Percentiles rank a stretch among this genome's conserved stretches.
Conservation (phyloP, 257 asterid species). For the Schizonepeta tenuifolia region DNA sequence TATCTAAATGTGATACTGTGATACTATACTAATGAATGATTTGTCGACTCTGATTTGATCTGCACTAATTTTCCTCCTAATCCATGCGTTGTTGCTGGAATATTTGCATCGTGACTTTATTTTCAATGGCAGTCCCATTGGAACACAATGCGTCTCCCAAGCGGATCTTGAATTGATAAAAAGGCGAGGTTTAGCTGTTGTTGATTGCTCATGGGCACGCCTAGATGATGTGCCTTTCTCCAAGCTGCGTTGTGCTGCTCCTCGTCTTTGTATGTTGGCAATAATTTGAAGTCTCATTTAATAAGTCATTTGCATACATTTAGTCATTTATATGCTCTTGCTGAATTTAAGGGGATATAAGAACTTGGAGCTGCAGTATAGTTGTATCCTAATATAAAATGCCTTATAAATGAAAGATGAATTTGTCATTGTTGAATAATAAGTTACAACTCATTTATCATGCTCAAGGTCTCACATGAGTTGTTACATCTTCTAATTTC, state of each 20-base stretch:
- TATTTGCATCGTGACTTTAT: slow-evolving; percentile 6
- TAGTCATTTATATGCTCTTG: background rate
- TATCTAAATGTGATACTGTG: background rate
- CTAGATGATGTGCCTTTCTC: slow-evolving; percentile 93
- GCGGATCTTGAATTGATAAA: slow-evolving; percentile 78
- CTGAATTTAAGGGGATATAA: slow-evolving; percentile 4
- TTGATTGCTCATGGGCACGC: slow-evolving; percentile 99
- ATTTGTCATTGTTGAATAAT: background rate
- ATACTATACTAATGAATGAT: background rate
- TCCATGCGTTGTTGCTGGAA: background rate
- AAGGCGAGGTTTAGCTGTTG: slow-evolving; percentile 88
- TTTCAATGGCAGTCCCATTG: slow-evolving; percentile 69
- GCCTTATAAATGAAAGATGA: background rate
- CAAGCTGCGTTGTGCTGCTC: slow-evolving; percentile 91
- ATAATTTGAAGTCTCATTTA: slow-evolving; percentile 12
- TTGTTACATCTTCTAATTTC: slow-evolving; percentile 7
- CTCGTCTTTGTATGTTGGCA: slow-evolving; percentile 80
- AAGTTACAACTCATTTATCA: background rate
- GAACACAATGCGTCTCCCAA: slow-evolving; percentile 86
- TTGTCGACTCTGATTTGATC: background rate
- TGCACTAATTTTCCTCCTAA: background rate
- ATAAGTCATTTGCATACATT: slow-evolving; percentile 7
- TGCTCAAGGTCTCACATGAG: slow-evolving; percentile 1
- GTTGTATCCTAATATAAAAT: background rate
- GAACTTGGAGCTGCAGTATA: background rate